phyloP scores from a whole-genome alignment of 2,329 filamentous ascomycete species.

The Apiospora koreana region DNA sequence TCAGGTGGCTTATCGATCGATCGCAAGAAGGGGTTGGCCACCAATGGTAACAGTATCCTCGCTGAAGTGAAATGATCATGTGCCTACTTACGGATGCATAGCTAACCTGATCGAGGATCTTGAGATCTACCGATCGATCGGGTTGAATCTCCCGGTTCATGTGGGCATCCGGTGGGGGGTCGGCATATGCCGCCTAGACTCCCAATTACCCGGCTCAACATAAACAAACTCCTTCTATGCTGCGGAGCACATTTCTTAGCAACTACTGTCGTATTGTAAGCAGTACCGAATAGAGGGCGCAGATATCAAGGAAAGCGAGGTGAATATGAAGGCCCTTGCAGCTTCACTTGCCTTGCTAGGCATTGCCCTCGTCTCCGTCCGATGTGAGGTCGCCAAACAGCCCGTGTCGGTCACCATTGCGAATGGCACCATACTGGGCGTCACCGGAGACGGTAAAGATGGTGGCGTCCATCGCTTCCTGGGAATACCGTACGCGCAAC shows the following conservation, averaged over 20 bases:
- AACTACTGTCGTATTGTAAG: not conserved
- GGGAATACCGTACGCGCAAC: not conserved
- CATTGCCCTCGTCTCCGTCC: too few relatives aligned
- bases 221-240: too few relatives aligned
- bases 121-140: not conserved
- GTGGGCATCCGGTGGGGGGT: not conserved
- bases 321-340: not conserved
- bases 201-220: not conserved
- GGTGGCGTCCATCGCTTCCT: not conserved
- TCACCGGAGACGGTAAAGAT: not conserved
- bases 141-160: not conserved
- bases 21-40: too few relatives aligned
- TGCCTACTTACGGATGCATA: not conserved
- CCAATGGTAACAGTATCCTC: too few relatives aligned
- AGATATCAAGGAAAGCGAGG: too few relatives aligned
- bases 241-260: too few relatives aligned
- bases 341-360: not conserved
- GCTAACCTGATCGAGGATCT: not conserved
- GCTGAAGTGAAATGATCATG: too few relatives aligned
- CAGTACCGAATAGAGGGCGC: not conserved
- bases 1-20: too few relatives aligned
- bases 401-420: not conserved
- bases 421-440: not conserved
- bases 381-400: not conserved
- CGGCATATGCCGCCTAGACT: not conserved